These are phyloP conservation scores for Phialophora chinensis DNA, from an alignment of 2,329 filamentous ascomycete species.

Conservation along the genomic window DNA sequence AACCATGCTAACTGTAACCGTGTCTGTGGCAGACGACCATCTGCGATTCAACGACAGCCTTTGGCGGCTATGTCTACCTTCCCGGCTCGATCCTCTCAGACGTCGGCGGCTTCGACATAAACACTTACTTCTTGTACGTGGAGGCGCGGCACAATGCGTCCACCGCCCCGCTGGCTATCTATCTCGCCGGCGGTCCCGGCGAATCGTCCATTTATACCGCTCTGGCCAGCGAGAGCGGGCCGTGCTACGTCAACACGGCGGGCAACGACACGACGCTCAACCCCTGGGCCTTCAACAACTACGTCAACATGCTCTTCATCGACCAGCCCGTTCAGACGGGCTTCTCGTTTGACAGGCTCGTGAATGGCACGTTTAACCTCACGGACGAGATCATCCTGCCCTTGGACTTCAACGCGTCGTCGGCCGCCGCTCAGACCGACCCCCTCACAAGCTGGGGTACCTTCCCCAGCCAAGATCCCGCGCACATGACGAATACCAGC, in stretches of 20 bases:
- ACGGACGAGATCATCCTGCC: constrained; percentile 17
- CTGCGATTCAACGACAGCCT: constrained; percentile 64
- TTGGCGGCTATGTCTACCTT: constrained; percentile 65
- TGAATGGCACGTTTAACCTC: constrained; percentile 47
- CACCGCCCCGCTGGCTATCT: constrained; percentile 65
- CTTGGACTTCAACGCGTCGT: constrained; percentile 34
- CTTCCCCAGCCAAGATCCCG: constrained; percentile 53
- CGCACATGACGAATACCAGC: constrained; percentile 44
- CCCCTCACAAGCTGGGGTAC: constrained; percentile 47
- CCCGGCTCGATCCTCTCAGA: constrained; percentile 53
- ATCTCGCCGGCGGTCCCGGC: constrained; percentile 68
- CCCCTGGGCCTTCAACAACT: constrained; percentile 67
- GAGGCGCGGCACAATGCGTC: constrained; percentile 60
- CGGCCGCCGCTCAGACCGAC: not conserved
- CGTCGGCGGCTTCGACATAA: constrained; percentile 59
- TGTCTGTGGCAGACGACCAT: constrained; percentile 49
- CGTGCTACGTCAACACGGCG: constrained; percentile 60
- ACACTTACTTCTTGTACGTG: constrained; percentile 72
- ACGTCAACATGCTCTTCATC: constrained; percentile 71
- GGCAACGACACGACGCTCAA: constrained; percentile 60
- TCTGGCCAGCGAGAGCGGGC: constrained; percentile 58
- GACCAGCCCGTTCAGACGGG: constrained; percentile 68
- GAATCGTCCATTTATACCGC: constrained; percentile 63
- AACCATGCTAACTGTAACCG: too few relatives aligned
- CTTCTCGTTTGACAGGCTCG: constrained; percentile 59